These are phyloP conservation scores for Dactylonectria estremocensis DNA, from an alignment of 2,329 filamentous ascomycete genomes.

Conservation along the genomic window DNA sequence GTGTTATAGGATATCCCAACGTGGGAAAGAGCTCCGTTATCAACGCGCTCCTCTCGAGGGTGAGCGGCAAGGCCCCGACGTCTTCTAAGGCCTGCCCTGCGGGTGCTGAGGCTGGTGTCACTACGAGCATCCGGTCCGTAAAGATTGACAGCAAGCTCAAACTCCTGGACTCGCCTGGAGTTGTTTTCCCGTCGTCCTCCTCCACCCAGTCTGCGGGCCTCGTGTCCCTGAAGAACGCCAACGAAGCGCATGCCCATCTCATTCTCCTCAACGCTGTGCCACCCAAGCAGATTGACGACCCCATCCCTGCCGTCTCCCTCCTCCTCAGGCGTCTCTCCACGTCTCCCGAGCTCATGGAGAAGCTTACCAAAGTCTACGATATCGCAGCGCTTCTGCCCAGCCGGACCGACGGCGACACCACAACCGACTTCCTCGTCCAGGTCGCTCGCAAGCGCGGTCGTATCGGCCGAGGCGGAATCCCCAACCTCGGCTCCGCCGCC, in stretches of 20 bases:
- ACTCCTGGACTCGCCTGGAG: constrained; percentile 93
- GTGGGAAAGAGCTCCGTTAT: constrained; percentile 98
- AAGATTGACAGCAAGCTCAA: constrained; percentile 97
- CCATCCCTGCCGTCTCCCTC: constrained; percentile 86
- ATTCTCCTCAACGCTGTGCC: constrained; percentile 93
- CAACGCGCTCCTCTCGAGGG: constrained; percentile 87
- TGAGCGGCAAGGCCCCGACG: constrained; percentile 75
- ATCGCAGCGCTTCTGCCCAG: constrained; percentile 82
- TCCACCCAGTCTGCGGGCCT: constrained; percentile 57
- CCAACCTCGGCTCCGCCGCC: constrained; percentile 89
- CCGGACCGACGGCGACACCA: constrained; percentile 79
- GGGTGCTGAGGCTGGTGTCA: constrained; percentile 93
- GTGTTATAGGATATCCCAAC: constrained; percentile 95
- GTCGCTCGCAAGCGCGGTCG: constrained; percentile 94
- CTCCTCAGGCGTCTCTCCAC: constrained; percentile 86
- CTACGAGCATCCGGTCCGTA: constrained; percentile 88
- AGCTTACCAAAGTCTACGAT: constrained; percentile 87
- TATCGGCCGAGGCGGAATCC: constrained; percentile 89
- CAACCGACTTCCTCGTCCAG: constrained; percentile 93
- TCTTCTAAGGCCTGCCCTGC: constrained; percentile 82
- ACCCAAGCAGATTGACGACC: constrained; percentile 94
- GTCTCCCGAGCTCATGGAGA: constrained; percentile 81
- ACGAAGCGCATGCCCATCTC: constrained; percentile 85
- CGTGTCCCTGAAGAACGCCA: constrained; percentile 70
- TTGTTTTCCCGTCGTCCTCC: constrained; percentile 86